Evolutionary conservation across 2,329 filamentous ascomycete species (phyloP).

Genomic region (Colletotrichum cuscutae): DNA sequence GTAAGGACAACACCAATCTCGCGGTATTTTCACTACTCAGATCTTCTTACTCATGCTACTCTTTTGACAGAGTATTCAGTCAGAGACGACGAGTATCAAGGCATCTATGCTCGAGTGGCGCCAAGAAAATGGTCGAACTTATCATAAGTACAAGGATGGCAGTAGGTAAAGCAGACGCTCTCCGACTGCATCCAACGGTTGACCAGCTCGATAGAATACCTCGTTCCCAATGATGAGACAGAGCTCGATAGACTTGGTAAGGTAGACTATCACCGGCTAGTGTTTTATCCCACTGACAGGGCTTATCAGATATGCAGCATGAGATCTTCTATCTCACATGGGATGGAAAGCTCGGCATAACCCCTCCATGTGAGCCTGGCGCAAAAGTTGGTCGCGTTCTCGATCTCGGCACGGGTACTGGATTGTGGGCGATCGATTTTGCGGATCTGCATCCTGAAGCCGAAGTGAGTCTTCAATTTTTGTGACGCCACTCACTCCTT

Average conservation of each 20-base stretch:
- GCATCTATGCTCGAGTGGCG: conserved; percentile 40
- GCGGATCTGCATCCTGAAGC: conserved; percentile 48
- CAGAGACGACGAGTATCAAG: conserved; percentile 41
- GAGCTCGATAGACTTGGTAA: conserved; percentile 15
- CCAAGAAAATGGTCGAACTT: conserved; percentile 17
- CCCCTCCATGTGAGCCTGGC: conserved; percentile 19
- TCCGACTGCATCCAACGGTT: background rate
- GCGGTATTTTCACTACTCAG: too few relatives aligned
- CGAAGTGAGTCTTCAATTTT: conserved; percentile 29
- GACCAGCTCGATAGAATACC: conserved; percentile 1
- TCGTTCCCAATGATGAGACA: conserved; percentile 12
- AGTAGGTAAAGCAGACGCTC: background rate
- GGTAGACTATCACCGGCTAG: too few relatives aligned
- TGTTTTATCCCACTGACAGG: background rate
- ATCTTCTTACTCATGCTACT: background rate
- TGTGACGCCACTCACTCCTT: background rate
- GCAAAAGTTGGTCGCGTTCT: conserved; percentile 34
- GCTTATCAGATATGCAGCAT: conserved; percentile 57
- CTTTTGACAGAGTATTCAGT: background rate
- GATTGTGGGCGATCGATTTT: conserved; percentile 49
- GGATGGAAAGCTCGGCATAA: conserved; percentile 35
- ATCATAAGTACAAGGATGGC: conserved; percentile 36
- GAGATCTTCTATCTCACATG: conserved; percentile 60
- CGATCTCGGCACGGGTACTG: conserved; percentile 41
- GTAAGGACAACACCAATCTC: background rate